Evolutionary conservation across 306 rosid species (phyloP), one percentile per base, ranked within the genome.

Genomic region (Arachis stenosperma): DNA sequence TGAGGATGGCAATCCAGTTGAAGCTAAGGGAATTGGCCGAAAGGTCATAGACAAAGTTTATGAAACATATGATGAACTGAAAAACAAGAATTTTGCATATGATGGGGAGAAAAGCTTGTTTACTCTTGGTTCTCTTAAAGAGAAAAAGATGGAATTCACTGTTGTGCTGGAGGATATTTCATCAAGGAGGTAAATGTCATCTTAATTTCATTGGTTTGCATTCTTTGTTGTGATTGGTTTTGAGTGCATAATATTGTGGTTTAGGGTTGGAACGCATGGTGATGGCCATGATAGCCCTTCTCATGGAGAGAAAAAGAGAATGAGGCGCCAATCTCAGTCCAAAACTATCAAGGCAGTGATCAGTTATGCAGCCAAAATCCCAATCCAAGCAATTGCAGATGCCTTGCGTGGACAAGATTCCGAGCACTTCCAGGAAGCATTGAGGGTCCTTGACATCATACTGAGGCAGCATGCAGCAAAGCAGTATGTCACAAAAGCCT

Each of bases 391-490:
- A 54, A 83, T 86, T 61, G 47, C 9, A 7, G 43, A 76, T 72
- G 86, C 74, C 2, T 72, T 73, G n/a, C 73, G 69, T 3, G 88
- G 88, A 10, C 74, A 65, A 22, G 71, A 78, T 33, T 83, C 82
- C 12, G 79, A 56, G 5, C 59, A 79, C 4, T 76, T 47, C 36
- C 84, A 81, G 15, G 83, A 86, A 48, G 79, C 75, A 53, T 10
- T 83, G 10, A 75, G 79, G 71, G 84, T 86, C 51, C 59, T 86
- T 3, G 84, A 81, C 41, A 74, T 79, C 17, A 57, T 84, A 29
- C 61, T 84, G 5, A 81, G 88, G 44, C 88, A 86, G 61, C 56
- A 79, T 81, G 86, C 90, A 36, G 60, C 83, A 48, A 86, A 81
- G 61, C 64, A 76, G 89, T 85, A 82, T 33, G 89, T 69, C 14